phyloP scores from a whole-genome alignment of 2,329 filamentous ascomycete species.

The Calonectria pseudoturangicola region DNA sequence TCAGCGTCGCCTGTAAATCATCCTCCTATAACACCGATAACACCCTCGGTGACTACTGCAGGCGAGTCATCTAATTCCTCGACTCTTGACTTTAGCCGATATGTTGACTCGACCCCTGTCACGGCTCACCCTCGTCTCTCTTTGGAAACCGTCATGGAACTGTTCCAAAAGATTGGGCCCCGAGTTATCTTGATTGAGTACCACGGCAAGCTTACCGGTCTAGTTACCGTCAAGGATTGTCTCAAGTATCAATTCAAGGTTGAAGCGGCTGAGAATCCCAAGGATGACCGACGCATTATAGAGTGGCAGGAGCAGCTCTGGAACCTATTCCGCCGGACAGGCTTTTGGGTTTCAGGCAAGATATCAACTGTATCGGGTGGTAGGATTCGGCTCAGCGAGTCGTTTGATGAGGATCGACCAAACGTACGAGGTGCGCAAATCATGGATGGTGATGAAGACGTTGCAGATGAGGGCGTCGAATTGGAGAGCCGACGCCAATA shows the following conservation, averaged over 20 bases:
- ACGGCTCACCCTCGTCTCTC: constrained; percentile 93
- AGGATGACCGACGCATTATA: constrained; percentile 73
- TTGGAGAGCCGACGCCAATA: constrained; percentile 61
- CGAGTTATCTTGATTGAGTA: constrained; percentile 95
- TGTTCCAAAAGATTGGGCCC: constrained; percentile 98
- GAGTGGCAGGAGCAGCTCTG: constrained; percentile 80
- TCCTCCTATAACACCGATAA: constrained; percentile 60
- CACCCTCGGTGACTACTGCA: constrained; percentile 24
- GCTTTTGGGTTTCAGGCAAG: constrained; percentile 75
- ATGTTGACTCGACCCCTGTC: constrained; percentile 91
- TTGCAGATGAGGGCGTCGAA: constrained; percentile 65
- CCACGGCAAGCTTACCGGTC: constrained; percentile 85
- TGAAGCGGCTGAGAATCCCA: constrained; percentile 87
- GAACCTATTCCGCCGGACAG: constrained; percentile 71
- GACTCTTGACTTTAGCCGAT: constrained; percentile 87
- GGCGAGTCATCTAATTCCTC: constrained; percentile 62
- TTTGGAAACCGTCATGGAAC: constrained; percentile 97
- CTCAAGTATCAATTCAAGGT: constrained; percentile 98
- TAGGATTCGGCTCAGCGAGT: constrained; percentile 70
- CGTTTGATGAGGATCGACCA: constrained; percentile 59
- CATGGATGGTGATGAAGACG: constrained; percentile 65
- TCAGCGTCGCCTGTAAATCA: constrained; percentile 64
- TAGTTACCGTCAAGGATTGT: constrained; percentile 98
- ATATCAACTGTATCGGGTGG: constrained; percentile 73
- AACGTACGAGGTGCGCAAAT: constrained; percentile 68